Base-by-base conservation (phyloP, 2,329 filamentous ascomycete species). In the Kalmusia sp. region DNA sequence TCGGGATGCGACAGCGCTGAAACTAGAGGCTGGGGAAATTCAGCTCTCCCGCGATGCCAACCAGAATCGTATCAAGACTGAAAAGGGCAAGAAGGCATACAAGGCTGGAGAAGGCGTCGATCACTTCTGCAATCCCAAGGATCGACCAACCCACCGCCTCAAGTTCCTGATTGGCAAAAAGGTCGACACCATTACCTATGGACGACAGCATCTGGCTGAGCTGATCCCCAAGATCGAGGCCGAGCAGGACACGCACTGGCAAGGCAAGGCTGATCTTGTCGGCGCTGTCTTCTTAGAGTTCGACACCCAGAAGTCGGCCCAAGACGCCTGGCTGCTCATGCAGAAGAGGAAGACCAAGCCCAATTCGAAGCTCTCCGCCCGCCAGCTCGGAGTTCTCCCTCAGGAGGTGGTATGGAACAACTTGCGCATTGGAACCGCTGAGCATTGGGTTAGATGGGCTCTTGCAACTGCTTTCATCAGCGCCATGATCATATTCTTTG, bases 251-350 rank as follows among this genome's bases (percentile, higher is more conserved):
- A 80, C 83, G 50, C 90, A 91, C 68, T 84, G 82, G 49, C 80
- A 82, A 12, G 88, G 89, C 46, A 82, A 90, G 33, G 85, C 83
- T 39, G 83, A 87, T 47, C 84, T 88, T 48, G 79, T 92, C 6
- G 85, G 88, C 1, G 88, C 90, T 15, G 90, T 95, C 5, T 98
- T 99, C 68, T 85, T 98, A 54, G 91, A 96, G 69, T 99, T 97
- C 67, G 82, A 85, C 54, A 86, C 82, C 4, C 93, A 97, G 73
- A 84, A 87, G 51, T 88, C 90, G 53, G 95, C 95, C 6, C 92
- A 98, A 73, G 83, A 86, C 46, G 93, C 93, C 15, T 92, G 86
- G 75, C 92, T 97, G 73, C 85, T 90, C 65, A 73, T 73, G 69
- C 54, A 76, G 62, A 54, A 56, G 33, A 54, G 62, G 35, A 72